Conservation (phyloP, 106 monocot genomes). For the Cymbidium sinense region DNA sequence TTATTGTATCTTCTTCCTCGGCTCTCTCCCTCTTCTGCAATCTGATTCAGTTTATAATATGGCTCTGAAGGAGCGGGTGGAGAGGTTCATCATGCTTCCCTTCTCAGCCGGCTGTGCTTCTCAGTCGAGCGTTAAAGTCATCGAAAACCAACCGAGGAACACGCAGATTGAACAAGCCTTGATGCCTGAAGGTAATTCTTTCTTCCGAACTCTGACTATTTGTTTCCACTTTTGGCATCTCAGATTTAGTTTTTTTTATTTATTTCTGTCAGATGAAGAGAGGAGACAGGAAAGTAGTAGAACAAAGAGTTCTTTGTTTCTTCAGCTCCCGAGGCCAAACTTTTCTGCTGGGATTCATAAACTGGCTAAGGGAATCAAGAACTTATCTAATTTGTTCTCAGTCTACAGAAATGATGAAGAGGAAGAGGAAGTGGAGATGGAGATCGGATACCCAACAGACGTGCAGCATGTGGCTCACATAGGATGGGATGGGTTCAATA, state of each 20-base stretch:
- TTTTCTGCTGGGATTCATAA: constrained; percentile 30
- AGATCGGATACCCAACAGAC: constrained; percentile 61
- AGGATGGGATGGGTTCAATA: constrained; percentile 49
- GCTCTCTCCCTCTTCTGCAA: constrained; percentile 2
- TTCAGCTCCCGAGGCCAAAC: constrained; percentile 15
- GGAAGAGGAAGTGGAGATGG: constrained; percentile 40
- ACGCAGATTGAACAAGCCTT: constrained; percentile 15
- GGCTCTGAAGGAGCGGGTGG: constrained; percentile 27
- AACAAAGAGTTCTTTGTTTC: constrained; percentile 18
- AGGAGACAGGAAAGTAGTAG: neutral
- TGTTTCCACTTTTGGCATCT: neutral
- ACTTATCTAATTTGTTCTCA: constrained; percentile 41
- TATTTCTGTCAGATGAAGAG: neutral
- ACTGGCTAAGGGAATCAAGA: constrained; percentile 58
- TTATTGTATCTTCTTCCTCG: neutral
- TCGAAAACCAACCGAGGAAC: constrained; percentile 26
- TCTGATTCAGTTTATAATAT: too few species aligned
- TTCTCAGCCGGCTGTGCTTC: constrained; percentile 73
- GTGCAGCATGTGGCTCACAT: constrained; percentile 65
- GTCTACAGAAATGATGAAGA: constrained; percentile 39
- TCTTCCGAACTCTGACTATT: neutral
- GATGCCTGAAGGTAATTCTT: constrained; percentile 13
- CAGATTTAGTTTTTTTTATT: too few species aligned
- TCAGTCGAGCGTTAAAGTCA: constrained; percentile 58
- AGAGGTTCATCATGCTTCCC: constrained; percentile 43